Percentiles rank a stretch among this genome's conserved stretches.
These are phyloP conservation scores for Mycena maculata DNA, from an alignment of 768 basidiomycete genomes.

Conservation along the genomic window DNA sequence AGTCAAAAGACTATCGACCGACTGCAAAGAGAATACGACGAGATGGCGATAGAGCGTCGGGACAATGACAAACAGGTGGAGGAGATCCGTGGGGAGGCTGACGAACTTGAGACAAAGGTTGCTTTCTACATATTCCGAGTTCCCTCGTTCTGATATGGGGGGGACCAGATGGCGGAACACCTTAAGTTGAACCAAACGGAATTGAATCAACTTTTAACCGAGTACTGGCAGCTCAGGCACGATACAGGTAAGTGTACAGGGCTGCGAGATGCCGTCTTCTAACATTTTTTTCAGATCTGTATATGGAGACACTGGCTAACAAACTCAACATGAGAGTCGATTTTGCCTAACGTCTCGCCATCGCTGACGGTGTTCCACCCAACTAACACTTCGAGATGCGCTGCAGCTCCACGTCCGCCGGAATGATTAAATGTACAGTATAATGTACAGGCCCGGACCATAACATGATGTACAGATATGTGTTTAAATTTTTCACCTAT, in stretches of 20 bases:
- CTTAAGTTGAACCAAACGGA: constrained; percentile 80
- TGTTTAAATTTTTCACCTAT: constrained; percentile 40
- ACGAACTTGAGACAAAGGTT: constrained; percentile 76
- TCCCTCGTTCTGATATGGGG: constrained; percentile 3
- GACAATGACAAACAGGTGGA: constrained; percentile 86
- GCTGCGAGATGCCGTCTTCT: constrained; percentile 1
- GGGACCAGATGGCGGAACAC: constrained; percentile 78
- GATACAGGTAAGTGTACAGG: constrained; percentile 67
- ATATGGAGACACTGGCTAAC: constrained; percentile 88
- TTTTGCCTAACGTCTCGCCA: constrained; percentile 7
- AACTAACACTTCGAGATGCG: no score
- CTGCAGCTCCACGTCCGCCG: no score
- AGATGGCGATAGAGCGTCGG: constrained; percentile 79
- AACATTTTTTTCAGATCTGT: constrained; percentile 65
- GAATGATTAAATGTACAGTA: constrained; percentile 2
- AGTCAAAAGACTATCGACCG: constrained; percentile 80
- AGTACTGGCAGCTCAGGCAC: constrained; percentile 86
- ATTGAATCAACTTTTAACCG: constrained; percentile 81
- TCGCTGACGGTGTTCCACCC: no score
- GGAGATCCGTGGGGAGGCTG: constrained; percentile 77
- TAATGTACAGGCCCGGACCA: constrained; percentile 1
- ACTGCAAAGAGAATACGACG: constrained; percentile 81
- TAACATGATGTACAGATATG: background rate
- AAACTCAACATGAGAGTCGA: constrained; percentile 73
- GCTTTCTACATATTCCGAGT: background rate